Percentiles rank a stretch among this genome's conserved stretches.
Evolutionary conservation across 305 asterid species (phyloP).

Genomic region (Fraxinus angustifolia): DNA sequence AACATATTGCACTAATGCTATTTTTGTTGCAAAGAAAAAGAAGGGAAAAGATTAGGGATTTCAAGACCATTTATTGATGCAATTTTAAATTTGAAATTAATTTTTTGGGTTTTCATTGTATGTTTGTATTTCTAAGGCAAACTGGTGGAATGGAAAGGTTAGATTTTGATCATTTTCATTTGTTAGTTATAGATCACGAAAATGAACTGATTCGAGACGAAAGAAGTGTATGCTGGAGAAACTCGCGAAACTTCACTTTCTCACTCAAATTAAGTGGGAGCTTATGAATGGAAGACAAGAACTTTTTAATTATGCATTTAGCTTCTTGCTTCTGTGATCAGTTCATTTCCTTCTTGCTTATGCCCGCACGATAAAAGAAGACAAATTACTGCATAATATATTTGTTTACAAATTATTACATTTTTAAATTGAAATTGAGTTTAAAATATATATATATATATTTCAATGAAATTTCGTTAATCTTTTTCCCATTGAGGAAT

Average conservation of each 20-base stretch:
- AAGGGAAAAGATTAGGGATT: not conserved
- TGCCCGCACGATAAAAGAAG: not conserved
- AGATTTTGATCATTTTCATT: not conserved
- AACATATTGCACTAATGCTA: not conserved
- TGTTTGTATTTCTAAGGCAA: not conserved
- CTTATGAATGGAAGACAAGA: not conserved
- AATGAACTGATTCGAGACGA: not conserved
- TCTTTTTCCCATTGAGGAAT: too few relatives aligned
- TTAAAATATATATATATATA: too few relatives aligned
- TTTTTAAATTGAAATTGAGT: too few relatives aligned
- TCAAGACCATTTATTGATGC: not conserved
- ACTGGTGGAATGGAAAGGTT: not conserved
- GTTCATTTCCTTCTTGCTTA: not conserved
- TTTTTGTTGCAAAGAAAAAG: not conserved
- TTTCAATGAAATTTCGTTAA: too few relatives aligned
- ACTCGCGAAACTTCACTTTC: not conserved
- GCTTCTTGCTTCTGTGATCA: not conserved
- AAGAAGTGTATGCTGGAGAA: not conserved
- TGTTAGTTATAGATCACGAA: not conserved
- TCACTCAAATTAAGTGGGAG: not conserved
- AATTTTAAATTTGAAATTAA: not conserved
- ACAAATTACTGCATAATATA: not conserved
- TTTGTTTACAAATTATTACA: not conserved
- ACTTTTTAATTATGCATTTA: not conserved
- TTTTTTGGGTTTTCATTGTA: not conserved